A percentile compares a stretch with the other conserved stretches of the same genome.
These are phyloP conservation scores for Pugionium cornutum DNA, from an alignment of 345 rosid genomes.

Conservation along the genomic window DNA sequence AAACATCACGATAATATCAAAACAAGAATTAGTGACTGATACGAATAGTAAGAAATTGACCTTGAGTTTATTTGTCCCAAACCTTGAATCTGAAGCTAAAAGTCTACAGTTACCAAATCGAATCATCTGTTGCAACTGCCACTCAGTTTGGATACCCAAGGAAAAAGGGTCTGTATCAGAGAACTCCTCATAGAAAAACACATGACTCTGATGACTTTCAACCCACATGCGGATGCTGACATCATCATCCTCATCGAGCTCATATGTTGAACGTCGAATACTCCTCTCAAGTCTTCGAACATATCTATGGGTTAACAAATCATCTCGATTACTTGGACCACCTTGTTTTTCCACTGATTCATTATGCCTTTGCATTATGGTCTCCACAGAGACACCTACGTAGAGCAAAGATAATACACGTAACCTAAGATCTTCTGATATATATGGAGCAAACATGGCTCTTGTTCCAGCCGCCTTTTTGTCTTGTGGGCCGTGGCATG, in stretches of 20 bases:
- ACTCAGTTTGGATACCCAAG: conserved; percentile 91
- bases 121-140: conserved; percentile 99
- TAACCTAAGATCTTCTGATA: conserved; percentile 92
- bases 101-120: conserved; percentile 85
- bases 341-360: conserved; percentile 93
- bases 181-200: conserved; percentile 75
- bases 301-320: conserved; percentile 87
- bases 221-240: conserved; percentile 80
- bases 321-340: conserved; percentile 84
- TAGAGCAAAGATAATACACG: conserved; percentile 81
- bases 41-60: conserved; percentile 45
- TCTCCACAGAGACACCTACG: conserved; percentile 95
- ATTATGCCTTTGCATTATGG: conserved; percentile 92
- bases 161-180: conserved; percentile 74
- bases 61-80: conserved; percentile 92
- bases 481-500: conserved; percentile 97
- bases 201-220: conserved; percentile 73
- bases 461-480: conserved; percentile 91
- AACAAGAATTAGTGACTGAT: neutral
- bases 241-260: conserved; percentile 81
- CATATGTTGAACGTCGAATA: conserved; percentile 78
- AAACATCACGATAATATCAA: conserved; percentile 24
- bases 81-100: conserved; percentile 84
- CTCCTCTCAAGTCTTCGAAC: conserved; percentile 91
- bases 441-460: conserved; percentile 97